Evolutionary conservation across 345 rosid genomes (phyloP).

Genomic region (Pugionium dolabratum): DNA sequence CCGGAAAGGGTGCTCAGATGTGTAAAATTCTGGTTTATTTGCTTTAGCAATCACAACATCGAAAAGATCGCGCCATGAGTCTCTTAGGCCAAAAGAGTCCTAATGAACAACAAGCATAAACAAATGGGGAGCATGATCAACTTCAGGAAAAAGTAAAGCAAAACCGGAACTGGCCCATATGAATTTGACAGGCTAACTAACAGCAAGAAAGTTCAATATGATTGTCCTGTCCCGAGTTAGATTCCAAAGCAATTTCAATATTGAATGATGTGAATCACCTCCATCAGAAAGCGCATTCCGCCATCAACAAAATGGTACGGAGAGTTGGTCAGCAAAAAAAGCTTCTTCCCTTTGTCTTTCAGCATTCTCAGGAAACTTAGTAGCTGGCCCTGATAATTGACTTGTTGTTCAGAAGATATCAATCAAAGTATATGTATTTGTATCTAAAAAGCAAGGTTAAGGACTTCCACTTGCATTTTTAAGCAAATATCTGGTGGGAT

Average conservation of each 20-base stretch:
- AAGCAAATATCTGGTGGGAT: slow-evolving; percentile 75
- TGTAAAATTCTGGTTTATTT: slow-evolving; percentile 88
- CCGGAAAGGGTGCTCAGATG: slow-evolving; percentile 95
- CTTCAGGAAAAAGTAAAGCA: neutral
- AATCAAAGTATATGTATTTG: neutral
- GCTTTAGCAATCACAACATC: slow-evolving; percentile 98
- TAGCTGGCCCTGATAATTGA: slow-evolving; percentile 57
- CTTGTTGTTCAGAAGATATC: neutral
- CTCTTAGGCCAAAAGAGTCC: slow-evolving; percentile 66
- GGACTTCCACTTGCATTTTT: slow-evolving; percentile 75
- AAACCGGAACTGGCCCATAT: neutral
- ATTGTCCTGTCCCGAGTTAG: neutral
- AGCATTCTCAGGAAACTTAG: slow-evolving; percentile 71
- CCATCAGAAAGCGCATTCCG: slow-evolving; percentile 88
- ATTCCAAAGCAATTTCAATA: neutral
- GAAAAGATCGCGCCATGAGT: slow-evolving; percentile 90
- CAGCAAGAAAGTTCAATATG: neutral
- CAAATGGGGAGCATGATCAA: slow-evolving; percentile 20
- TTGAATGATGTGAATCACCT: slow-evolving; percentile 53
- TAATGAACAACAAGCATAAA: slow-evolving; percentile 37
- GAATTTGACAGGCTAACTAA: neutral
- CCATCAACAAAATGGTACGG: slow-evolving; percentile 96
- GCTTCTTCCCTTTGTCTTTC: slow-evolving; percentile 89
- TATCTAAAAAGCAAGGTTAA: neutral
- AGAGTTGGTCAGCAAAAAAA: slow-evolving; percentile 89